phyloP scores from a whole-genome alignment of 139 green algal genomes.

The Coccomyxa sp. region DNA sequence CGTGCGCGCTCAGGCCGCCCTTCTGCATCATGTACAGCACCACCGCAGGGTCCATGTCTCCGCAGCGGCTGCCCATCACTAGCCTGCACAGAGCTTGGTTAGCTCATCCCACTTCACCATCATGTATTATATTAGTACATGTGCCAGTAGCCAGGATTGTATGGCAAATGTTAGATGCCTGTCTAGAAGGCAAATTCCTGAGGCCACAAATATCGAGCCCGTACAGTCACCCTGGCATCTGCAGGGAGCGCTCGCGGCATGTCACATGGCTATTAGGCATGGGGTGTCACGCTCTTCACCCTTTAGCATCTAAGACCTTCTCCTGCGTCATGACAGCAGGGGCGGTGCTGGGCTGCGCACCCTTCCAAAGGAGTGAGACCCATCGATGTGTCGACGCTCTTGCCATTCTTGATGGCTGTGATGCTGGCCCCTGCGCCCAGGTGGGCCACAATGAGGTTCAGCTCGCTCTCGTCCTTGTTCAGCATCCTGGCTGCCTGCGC shows the following conservation, averaged over 20 bases:
- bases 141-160: no score
- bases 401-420: slow-evolving; percentile 56
- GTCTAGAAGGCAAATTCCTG: background rate
- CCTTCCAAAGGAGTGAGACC: slow-evolving; percentile 82
- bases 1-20: slow-evolving; percentile 22
- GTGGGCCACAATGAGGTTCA: slow-evolving; percentile 80
- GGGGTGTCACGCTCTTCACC: no score
- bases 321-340: no score
- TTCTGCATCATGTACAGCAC: slow-evolving; percentile 43
- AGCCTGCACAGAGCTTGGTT: slow-evolving; percentile 45
- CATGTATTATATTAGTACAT: no score
- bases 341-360: slow-evolving; percentile 10
- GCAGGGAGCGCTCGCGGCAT: background rate
- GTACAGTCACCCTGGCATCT: background rate
- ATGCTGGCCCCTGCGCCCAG: slow-evolving; percentile 80
- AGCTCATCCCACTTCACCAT: no score
- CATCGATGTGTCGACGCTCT: slow-evolving; percentile 80
- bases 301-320: no score
- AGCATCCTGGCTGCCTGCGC: slow-evolving; percentile 35
- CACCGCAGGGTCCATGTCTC: slow-evolving; percentile 75
- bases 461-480: slow-evolving; percentile 41
- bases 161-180: no score
- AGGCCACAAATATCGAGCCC: background rate
- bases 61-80: slow-evolving; percentile 62
- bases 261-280: no score